Conservation (phyloP, 257 asterid genomes). For the Anisodus acutangulus region DNA sequence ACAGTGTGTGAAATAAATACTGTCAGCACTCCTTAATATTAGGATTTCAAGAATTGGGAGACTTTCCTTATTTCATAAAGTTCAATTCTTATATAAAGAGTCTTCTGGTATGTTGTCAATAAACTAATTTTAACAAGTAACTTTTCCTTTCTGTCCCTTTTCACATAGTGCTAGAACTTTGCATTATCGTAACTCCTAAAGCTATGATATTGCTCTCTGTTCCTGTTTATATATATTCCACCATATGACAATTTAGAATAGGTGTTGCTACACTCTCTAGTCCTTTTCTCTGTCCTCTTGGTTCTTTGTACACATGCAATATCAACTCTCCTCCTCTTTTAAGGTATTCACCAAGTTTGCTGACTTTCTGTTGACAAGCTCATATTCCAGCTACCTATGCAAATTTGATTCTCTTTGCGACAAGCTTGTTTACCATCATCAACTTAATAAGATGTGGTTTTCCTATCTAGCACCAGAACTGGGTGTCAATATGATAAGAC, state of each 20-base stretch:
- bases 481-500: not conserved
- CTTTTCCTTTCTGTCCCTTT: not conserved
- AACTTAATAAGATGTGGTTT: not conserved
- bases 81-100: not conserved
- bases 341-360: not conserved
- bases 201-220: not conserved
- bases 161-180: not conserved
- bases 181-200: not conserved
- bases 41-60: not conserved
- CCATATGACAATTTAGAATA: not conserved
- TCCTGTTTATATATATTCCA: too few relatives aligned
- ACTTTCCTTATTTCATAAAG: not conserved
- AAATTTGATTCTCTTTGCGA: not conserved
- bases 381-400: not conserved
- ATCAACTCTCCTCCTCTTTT: not conserved
- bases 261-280: not conserved
- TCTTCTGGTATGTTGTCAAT: slow-evolving; percentile 11
- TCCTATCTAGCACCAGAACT: not conserved
- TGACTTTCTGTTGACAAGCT: not conserved
- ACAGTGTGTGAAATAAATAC: not conserved
- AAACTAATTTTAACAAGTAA: not conserved
- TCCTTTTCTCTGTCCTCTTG: not conserved
- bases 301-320: not conserved
- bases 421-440: not conserved
- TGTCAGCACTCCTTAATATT: not conserved